Evolutionary conservation across 495 filamentous ascomycete genomes (phyloP).

Genomic region (Lepraria neglecta): DNA sequence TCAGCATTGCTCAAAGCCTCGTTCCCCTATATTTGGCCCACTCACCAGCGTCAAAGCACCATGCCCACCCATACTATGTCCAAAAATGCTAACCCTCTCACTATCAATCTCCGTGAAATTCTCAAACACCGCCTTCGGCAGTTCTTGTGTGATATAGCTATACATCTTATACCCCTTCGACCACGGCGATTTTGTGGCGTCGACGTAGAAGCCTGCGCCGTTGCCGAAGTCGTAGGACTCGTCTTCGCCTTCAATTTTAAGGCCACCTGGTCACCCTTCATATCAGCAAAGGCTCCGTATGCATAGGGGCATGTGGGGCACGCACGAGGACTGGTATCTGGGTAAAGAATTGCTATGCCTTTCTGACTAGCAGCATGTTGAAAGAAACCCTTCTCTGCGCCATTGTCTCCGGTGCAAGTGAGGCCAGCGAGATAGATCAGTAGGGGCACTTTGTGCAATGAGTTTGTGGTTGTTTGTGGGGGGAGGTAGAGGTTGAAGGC

Average conservation of each 20-base stretch:
- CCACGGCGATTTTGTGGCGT: constrained; percentile 75
- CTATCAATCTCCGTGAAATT: constrained; percentile 61
- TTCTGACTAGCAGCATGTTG: constrained; percentile 69
- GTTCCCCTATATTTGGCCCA: background rate
- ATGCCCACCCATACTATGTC: constrained; percentile 95
- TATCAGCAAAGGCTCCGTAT: background rate
- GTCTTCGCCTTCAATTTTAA: constrained; percentile 71
- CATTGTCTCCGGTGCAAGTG: constrained; percentile 94
- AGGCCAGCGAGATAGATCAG: constrained; percentile 93
- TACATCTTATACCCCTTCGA: constrained; percentile 81
- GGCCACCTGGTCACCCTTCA: constrained; percentile 46
- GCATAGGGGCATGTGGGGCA: constrained; percentile 14
- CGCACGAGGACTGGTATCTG: constrained; percentile 86
- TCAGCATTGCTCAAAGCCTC: background rate
- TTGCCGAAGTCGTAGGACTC: constrained; percentile 85
- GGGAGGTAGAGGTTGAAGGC: constrained; percentile 62
- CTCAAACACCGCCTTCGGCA: constrained; percentile 67
- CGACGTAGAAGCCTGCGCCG: constrained; percentile 90
- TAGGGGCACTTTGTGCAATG: constrained; percentile 61
- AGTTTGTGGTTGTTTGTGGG: constrained; percentile 44
- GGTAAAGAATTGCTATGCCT: constrained; percentile 84
- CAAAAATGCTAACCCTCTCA: constrained; percentile 68
- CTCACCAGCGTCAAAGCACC: constrained; percentile 77
- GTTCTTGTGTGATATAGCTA: constrained; percentile 75
- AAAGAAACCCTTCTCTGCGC: constrained; percentile 94